Evolutionary conservation across 1,284 basidiomycete species (phyloP), one percentile per base, ranked within the genome.

Genomic region (Malassezia arunalokei): DNA sequence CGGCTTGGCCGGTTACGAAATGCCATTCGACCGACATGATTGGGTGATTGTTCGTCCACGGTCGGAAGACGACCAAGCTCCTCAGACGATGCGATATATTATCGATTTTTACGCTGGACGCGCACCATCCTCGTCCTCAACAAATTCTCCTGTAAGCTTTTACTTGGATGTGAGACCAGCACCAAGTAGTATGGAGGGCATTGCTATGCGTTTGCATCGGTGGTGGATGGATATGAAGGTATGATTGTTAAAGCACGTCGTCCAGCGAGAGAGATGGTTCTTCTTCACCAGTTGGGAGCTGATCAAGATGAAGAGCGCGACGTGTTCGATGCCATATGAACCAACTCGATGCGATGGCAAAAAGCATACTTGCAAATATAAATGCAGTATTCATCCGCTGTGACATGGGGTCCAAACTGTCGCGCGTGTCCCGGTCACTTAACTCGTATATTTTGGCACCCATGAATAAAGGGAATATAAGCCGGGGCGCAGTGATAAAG

Each of bases 61-160:
- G 2, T 81, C 80, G 3, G 15, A 47, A 1, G 40, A 17, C 5
- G 45, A 50, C 7, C 11, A 15, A 11, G 24, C 43, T 0, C 30
- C 40, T 9, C 47, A 49, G 37, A 82, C 82, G 49, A 79, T 91
- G 67, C 83, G 92, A 57, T 99, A 98, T 76, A 83, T 99, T 52
- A 95, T 99, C 63, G 92, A 99, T 75, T 99, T 96, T 73, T 99
- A 99, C 77, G 86, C 88, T 0, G 92, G 94, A n/a, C 43, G 64
- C 76, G 5, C 61, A 75, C 47, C 47, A 5, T 50, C 47, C 6
- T 55, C 56, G 14, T 47, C 44, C 8, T 56, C 46, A 14, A 12
- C 33, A 35, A 35, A 15, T 15, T 12, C 11, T 11, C 52, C 65
- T 59, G 28, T 69, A 54, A 73, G 89, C 4, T 98, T 98, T 75